Conservation (phyloP, 768 basidiomycete genomes). For the Amanita phalloides region DNA sequence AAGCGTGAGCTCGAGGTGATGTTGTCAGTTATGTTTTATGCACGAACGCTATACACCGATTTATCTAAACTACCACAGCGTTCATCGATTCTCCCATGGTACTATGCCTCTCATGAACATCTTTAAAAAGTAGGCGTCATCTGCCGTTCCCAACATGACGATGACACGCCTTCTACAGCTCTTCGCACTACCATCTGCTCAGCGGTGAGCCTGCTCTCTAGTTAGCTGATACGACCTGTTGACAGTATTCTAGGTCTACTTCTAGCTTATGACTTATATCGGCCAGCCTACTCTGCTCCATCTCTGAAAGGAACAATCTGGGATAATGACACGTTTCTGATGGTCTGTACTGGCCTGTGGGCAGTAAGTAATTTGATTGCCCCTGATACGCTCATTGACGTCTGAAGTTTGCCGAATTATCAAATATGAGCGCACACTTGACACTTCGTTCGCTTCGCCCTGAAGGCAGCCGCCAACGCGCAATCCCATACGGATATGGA, state of each 20-base stretch:
- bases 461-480: conserved; percentile 62
- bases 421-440: conserved; percentile 77
- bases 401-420: conserved; percentile 70
- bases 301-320: conserved; percentile 53
- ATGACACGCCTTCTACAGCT: conserved; percentile 36
- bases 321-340: conserved; percentile 58
- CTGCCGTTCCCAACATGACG: background rate
- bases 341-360: conserved; percentile 58
- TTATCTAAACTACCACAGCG: conserved; percentile 26
- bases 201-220: conserved; percentile 30
- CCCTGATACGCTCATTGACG: background rate
- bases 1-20: conserved; percentile 92
- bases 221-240: background rate
- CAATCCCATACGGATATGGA: conserved; percentile 89
- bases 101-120: conserved; percentile 86
- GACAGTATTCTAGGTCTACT: conserved; percentile 40
- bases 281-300: conserved; percentile 61
- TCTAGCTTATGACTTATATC: conserved; percentile 73
- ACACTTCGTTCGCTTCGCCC: conserved; percentile 81
- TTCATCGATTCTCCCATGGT: conserved; percentile 92
- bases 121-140: conserved; percentile 69
- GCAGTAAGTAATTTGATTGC: conserved; percentile 39
- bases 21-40: conserved; percentile 42
- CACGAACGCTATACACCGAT: background rate
- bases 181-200: conserved; percentile 79